phyloP scores from a whole-genome alignment of 2,329 filamentous ascomycete genomes.

The Ramularia collo-cygni region DNA sequence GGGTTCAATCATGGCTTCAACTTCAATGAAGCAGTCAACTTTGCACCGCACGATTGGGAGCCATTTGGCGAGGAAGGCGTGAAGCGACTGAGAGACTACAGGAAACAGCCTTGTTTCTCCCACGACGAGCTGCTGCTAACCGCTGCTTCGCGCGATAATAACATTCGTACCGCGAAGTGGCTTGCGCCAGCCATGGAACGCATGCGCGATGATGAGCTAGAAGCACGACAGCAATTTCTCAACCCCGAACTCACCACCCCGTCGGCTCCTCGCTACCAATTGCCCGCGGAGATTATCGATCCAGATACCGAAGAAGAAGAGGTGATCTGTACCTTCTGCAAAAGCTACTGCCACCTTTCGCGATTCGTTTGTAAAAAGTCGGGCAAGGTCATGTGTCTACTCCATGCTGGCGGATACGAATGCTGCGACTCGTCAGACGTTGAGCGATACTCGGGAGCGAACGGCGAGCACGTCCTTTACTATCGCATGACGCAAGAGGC shows the following conservation, averaged over 20 bases:
- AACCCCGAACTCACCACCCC: slow-evolving; percentile 34
- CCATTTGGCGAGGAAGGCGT: slow-evolving; percentile 82
- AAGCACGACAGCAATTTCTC: slow-evolving; percentile 62
- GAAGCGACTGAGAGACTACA: slow-evolving; percentile 75
- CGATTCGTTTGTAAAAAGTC: slow-evolving; percentile 79
- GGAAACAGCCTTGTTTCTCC: slow-evolving; percentile 91
- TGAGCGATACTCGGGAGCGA: slow-evolving; percentile 54
- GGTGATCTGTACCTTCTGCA: slow-evolving; percentile 86
- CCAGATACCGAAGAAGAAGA: slow-evolving; percentile 81
- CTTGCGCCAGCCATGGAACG: slow-evolving; percentile 77
- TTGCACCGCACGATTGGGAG: slow-evolving; percentile 93
- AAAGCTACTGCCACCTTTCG: slow-evolving; percentile 84
- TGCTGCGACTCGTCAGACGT: slow-evolving; percentile 67
- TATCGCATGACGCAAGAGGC: slow-evolving; percentile 70
- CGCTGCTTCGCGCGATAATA: slow-evolving; percentile 69
- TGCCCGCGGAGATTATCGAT: slow-evolving; percentile 54
- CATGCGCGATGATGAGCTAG: slow-evolving; percentile 66
- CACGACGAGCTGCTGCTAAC: slow-evolving; percentile 93
- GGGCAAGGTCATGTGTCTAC: slow-evolving; percentile 73
- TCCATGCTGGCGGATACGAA: slow-evolving; percentile 71
- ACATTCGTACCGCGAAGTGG: slow-evolving; percentile 92
- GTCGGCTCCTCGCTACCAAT: slow-evolving; percentile 36
- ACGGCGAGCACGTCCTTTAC: slow-evolving; percentile 61
- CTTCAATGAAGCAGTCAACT: slow-evolving; percentile 98
- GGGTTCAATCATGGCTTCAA: slow-evolving; percentile 99